Base-by-base conservation (phyloP, 2,329 filamentous ascomycete genomes). In the Madurella mycetomatis region DNA sequence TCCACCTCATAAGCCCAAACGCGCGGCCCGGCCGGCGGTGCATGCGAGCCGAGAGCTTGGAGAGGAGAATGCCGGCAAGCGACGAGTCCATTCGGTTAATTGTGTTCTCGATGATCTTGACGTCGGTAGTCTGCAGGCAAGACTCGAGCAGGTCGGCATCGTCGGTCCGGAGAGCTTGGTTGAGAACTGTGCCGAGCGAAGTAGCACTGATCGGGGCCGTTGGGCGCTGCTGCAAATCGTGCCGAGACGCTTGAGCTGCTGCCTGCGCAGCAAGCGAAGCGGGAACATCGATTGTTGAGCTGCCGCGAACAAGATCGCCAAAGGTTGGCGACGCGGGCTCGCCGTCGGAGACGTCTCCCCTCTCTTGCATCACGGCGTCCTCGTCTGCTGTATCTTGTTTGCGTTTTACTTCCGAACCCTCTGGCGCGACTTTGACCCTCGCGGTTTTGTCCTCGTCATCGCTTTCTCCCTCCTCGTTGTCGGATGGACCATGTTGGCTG, bases 91-190 rank as follows among this genome's bases (percentile, higher is more conserved):
- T 82, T 51, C 91, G 84, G 71, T 96, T 89, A 64, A 99, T 90
- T 40, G 94, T 99, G 63, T 87, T 85, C 67, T 88, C 86, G 61
- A 99, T 87, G 59, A 87, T 92, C 59, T 80, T 76, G 44, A 85
- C 72, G 67, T 96, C 89, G 51, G 82, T 85, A 15, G 87, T 87
- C 65, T 90, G 88, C 65, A 99, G 83, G 72, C 92, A 97, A 0
- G 90, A 91, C 76, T 97, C 92, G 64, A 99, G 85, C 49, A 96
- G 86, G 59, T 87, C 85, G 58, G 82, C 81, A 73, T 99, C 94
- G 72, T 96, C 94, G 57, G 92, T 96, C 65, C 87, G 88, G 53
- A 99, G 85, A 5, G 94, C 90, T 71, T 97, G 92, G 13, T 91
- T 86, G 56, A 99, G 85, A n/a, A 96, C 90, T 5, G 90, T 96